Base-by-base conservation (phyloP, 805 yeast species). In the Metschnikowia colocasiae region DNA sequence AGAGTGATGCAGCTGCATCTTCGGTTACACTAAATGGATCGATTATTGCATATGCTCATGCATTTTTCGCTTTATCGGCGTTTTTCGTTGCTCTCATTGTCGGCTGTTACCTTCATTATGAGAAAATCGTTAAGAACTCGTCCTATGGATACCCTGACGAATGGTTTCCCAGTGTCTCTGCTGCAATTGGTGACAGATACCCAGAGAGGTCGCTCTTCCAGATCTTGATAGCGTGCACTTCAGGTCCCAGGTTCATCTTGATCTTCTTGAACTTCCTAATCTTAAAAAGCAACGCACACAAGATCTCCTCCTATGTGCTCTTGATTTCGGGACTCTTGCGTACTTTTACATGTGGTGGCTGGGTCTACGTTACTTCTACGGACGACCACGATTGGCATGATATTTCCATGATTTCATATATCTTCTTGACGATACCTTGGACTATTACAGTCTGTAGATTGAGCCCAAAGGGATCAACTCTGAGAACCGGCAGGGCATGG, bases 111-210 rank as follows among this genome's bases (percentile, higher is more conserved):
- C 74, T 92, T 22, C 99, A 92, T 67, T 94, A 82, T 67, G 71
- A 85, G 50, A 90, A 94, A 63, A 94, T 94, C 61, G 96, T 94
- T 9, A 75, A 82, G 59, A 94, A 94, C 63, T 86, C 91, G 40
- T 80, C 81, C 53, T 91, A 74, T 61, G 95, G 96, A 1, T 94
- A 89, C 62, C 99, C 99, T 2, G 94, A 91, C 50, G 99, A 94
- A 65, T 94, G 99, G 98, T 92, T 94, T 62, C 99, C 99, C 2
- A 85, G 95, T 59, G 99, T 94, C 2, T 85, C 95, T 31, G 98
- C 99, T 1, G 81, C 99, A 1, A 94, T 94, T 61, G 99, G 99
- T 38, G 99, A 94, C 63, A 69, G 97, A 50, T 94, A 90, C 63
- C 99, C 99, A 0, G 99, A 94, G 67, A 74, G 99, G 55, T 87